A percentile compares a stretch with the other conserved stretches of the same genome.
Evolutionary conservation across 2,329 filamentous ascomycete species (phyloP).

Genomic region (Aspergillus sp.): DNA sequence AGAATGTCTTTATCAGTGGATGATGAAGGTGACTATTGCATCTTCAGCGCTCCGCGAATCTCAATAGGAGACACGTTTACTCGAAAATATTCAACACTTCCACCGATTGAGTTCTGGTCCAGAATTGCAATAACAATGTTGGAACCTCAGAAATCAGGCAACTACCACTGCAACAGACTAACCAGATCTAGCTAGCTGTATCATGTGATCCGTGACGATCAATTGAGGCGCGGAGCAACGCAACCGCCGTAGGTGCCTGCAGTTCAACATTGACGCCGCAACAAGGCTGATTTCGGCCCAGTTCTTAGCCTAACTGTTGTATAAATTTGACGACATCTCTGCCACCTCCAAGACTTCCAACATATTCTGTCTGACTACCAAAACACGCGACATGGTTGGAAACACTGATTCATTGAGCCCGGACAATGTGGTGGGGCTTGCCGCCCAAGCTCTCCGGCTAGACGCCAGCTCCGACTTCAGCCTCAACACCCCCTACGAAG

Average conservation of each 20-base stretch:
- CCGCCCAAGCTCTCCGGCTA: conserved; percentile 30
- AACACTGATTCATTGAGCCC: conserved; percentile 26
- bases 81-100: too few species aligned
- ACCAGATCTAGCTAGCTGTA: background rate
- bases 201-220: background rate
- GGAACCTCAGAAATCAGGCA: background rate
- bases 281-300: background rate
- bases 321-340: background rate
- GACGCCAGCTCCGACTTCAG: conserved; percentile 26
- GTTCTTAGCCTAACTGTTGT: background rate
- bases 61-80: too few species aligned
- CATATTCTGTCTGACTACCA: background rate
- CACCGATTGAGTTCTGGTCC: too few species aligned
- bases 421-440: conserved; percentile 33
- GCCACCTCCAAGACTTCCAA: background rate
- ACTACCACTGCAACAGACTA: background rate
- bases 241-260: background rate
- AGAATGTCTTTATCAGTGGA: too few species aligned
- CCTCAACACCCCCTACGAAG: conserved; percentile 64
- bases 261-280: background rate
- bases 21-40: too few species aligned
- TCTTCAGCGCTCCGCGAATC: too few species aligned
- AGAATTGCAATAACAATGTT: too few species aligned
- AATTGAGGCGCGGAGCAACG: background rate
- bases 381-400: conserved; percentile 12